Evolutionary conservation across 2,329 filamentous ascomycete genomes (phyloP).

Genomic region (Exophiala sideris): DNA sequence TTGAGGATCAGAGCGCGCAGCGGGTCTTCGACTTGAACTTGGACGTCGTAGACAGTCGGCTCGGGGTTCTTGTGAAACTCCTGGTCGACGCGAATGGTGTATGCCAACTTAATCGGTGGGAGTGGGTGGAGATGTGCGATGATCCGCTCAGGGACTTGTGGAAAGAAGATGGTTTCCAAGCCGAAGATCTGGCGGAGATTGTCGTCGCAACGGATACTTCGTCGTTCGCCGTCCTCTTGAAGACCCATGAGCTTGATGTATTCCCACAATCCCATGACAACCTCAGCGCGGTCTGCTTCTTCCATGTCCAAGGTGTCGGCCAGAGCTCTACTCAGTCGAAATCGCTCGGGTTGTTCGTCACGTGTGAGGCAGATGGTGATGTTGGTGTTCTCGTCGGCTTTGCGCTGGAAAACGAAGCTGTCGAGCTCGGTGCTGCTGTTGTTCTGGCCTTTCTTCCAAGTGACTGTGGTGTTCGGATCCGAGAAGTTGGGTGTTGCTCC

Average conservation of each 20-base stretch:
- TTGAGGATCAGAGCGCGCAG: constrained; percentile 61
- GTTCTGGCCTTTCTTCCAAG: constrained; percentile 81
- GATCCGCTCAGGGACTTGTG: constrained; percentile 76
- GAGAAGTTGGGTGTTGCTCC: constrained; percentile 39
- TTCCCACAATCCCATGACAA: constrained; percentile 90
- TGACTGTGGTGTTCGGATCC: constrained; percentile 54
- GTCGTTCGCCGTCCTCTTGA: constrained; percentile 92
- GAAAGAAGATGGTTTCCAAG: constrained; percentile 77
- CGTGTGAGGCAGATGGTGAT: constrained; percentile 81
- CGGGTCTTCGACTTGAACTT: constrained; percentile 79
- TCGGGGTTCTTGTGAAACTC: constrained; percentile 69
- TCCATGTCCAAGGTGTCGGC: constrained; percentile 81
- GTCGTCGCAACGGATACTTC: constrained; percentile 87
- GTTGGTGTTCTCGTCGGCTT: constrained; percentile 88
- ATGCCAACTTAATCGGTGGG: constrained; percentile 76
- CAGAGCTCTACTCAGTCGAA: constrained; percentile 71
- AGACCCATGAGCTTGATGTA: constrained; percentile 83
- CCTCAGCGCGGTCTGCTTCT: constrained; percentile 82
- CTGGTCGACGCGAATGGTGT: constrained; percentile 90
- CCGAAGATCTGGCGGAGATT: constrained; percentile 74
- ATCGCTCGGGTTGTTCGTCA: constrained; percentile 83
- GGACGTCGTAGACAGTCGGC: constrained; percentile 86
- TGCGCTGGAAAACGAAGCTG: constrained; percentile 84
- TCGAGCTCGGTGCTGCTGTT: constrained; percentile 74
- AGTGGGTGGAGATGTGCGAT: constrained; percentile 74